Conservation (phyloP, 257 asterid species). For the Cinchona pubescens region DNA sequence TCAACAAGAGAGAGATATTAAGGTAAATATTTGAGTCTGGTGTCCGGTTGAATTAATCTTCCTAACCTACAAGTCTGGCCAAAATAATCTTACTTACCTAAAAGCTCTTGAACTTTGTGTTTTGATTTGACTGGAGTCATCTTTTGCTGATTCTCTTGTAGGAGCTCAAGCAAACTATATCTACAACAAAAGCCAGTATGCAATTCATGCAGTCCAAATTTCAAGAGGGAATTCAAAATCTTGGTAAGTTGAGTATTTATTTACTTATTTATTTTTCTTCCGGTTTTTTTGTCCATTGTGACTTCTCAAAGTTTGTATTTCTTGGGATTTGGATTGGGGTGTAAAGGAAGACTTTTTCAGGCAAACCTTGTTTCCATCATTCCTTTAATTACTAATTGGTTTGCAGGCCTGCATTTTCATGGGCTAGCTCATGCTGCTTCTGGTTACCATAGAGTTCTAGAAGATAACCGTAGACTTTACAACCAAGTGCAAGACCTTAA, state of each 20-base stretch:
- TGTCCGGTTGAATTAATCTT: not conserved
- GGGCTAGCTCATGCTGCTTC: constrained; percentile 98
- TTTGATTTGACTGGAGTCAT: not conserved
- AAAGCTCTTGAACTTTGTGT: not conserved
- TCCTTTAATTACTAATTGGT: constrained; percentile 13
- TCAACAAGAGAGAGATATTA: constrained; percentile 66
- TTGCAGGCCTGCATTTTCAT: constrained; percentile 65
- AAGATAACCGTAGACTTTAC: constrained; percentile 93
- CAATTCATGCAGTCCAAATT: constrained; percentile 89
- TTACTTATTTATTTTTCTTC: constrained; percentile 11
- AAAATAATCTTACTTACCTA: not conserved
- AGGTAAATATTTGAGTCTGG: constrained; percentile 31
- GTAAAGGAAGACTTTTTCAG: not conserved
- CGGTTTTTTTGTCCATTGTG: constrained; percentile 8
- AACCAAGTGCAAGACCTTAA: constrained; percentile 98
- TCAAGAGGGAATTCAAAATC: constrained; percentile 73
- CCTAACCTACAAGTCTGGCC: not conserved
- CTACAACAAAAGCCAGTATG: constrained; percentile 80
- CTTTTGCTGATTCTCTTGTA: constrained; percentile 25
- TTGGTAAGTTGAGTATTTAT: constrained; percentile 68
- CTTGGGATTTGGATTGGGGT: constrained; percentile 2
- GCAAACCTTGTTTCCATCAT: not conserved
- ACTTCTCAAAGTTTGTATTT: not conserved
- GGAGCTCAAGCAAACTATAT: constrained; percentile 77
- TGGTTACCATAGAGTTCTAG: constrained; percentile 89